phyloP scores from a whole-genome alignment of 108 stramenopile genomes.

The Cyclotella atomus region DNA sequence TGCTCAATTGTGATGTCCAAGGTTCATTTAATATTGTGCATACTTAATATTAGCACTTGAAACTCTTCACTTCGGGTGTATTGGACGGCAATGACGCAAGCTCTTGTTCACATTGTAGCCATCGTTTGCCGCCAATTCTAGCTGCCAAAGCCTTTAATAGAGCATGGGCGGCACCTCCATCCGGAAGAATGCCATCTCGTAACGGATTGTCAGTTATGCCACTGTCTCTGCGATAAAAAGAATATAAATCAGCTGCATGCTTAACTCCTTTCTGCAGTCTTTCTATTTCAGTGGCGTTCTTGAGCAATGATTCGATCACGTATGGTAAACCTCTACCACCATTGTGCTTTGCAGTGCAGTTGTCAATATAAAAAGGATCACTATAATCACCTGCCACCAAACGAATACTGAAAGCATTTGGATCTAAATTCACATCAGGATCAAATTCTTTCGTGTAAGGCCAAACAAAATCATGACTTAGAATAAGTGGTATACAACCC shows the following conservation, averaged over 20 bases:
- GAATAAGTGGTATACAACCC: conserved; percentile 2
- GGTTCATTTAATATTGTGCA: too few species aligned
- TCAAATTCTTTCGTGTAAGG: neutral
- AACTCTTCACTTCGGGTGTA: neutral
- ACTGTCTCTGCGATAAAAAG: neutral
- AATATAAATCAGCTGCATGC: neutral
- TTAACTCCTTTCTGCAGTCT: neutral
- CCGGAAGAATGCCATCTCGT: neutral
- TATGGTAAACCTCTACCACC: neutral
- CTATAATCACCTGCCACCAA: neutral
- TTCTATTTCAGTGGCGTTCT: neutral
- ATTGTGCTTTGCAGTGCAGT: neutral
- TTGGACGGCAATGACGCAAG: neutral
- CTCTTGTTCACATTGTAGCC: neutral
- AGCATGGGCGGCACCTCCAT: neutral
- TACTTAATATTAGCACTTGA: conserved; percentile 4
- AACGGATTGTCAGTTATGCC: neutral
- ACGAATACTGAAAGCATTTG: conserved; percentile 2
- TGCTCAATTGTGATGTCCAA: too few species aligned
- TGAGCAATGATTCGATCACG: neutral
- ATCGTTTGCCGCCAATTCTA: neutral
- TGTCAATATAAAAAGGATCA: neutral
- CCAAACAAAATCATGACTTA: conserved; percentile 7
- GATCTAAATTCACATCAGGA: neutral
- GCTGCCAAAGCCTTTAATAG: neutral